These are phyloP conservation scores for Trypanosoma scelopori DNA, from an alignment of 208 protist species.

Conservation along the genomic window DNA sequence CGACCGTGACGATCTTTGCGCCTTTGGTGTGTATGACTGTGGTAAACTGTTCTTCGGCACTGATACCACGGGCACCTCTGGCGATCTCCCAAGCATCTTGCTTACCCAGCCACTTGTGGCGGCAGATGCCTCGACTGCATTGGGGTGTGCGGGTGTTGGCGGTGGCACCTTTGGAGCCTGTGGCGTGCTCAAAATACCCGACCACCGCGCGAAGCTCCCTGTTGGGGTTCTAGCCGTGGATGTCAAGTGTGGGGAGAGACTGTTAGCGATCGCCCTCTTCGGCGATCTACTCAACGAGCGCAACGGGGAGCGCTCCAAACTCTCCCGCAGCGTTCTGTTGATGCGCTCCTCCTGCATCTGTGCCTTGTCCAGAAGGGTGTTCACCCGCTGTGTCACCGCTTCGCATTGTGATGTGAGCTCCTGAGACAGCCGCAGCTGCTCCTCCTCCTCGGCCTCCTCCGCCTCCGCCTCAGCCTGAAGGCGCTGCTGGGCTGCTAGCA, in stretches of 20 bases:
- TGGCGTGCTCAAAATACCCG: slow-evolving; percentile 7
- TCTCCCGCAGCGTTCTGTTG: slow-evolving; percentile 36
- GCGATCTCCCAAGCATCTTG: slow-evolving; percentile 1
- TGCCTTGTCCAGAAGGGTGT: slow-evolving; percentile 47
- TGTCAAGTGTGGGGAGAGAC: not conserved
- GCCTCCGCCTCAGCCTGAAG: slow-evolving; percentile 3
- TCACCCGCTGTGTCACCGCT: slow-evolving; percentile 45
- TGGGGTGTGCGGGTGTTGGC: not conserved
- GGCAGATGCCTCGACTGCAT: not conserved
- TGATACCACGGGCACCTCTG: not conserved
- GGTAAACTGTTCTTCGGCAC: not conserved
- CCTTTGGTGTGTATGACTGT: not conserved
- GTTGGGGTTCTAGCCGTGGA: not conserved
- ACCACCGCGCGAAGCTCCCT: not conserved
- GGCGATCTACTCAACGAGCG: slow-evolving; percentile 12
- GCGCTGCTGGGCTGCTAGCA: not conserved
- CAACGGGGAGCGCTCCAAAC: slow-evolving; percentile 14
- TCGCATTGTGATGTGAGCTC: slow-evolving; percentile 46
- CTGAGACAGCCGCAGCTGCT: slow-evolving; percentile 25
- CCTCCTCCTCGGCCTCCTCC: too few species aligned
- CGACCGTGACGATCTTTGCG: not conserved
- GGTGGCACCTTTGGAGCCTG: not conserved
- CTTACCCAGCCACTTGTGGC: not conserved
- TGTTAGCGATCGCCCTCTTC: not conserved
- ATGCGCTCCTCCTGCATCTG: slow-evolving; percentile 34